Evolutionary conservation across 345 rosid genomes (phyloP), one percentile per base, ranked within the genome.

Genomic region (Erodium maritimum): DNA sequence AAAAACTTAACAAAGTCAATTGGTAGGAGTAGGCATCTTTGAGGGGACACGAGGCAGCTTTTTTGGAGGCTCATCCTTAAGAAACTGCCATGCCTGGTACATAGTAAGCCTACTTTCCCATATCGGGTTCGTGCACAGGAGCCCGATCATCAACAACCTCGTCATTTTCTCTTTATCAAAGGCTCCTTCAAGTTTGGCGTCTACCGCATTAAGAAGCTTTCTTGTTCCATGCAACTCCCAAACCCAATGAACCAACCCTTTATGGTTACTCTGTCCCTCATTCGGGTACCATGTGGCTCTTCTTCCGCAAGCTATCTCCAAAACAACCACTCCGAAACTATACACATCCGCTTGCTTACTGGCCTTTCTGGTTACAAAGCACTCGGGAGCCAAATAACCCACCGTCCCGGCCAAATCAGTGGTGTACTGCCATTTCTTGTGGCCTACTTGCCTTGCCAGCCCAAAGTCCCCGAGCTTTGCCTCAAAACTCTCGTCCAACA

Each of bases 381-480:
- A 68, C 17, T 71, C 61, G 0, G 64, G 73, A n/a, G 73, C 73
- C 2, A 71, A 45, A 22, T 71, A 71, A 2, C 80, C 66, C 6
- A 17, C 18, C 19, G 80, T n/a, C n/a, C 74, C 77, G 13, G 63
- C 65, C 20, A 66, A 23, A 9, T 50, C 4, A 17, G 71, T 71
- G 54, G 63, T 63, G 8, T 16, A 54, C 24, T 69, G 56, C 16
- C 62, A 63, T 17, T 59, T 48, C 14, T 60, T 62, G 20, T 68
- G 78, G 37, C 73, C 42, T 0, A 73, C 75, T n/a, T 70, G 29
- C 59, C 59, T 68, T 1, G 78, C 81, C n/a, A 69, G 59, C 52
- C 80, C 75, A 20, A 76, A 72, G 53, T 76, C 80, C 10, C 77
- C 72, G 0, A 69, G 72, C 61, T 72, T 73, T 1, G 78, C 64